A percentile compares a stretch with the other conserved stretches of the same genome.
Conservation (phyloP, 1,284 basidiomycete species). For the Malassezia sp. region DNA sequence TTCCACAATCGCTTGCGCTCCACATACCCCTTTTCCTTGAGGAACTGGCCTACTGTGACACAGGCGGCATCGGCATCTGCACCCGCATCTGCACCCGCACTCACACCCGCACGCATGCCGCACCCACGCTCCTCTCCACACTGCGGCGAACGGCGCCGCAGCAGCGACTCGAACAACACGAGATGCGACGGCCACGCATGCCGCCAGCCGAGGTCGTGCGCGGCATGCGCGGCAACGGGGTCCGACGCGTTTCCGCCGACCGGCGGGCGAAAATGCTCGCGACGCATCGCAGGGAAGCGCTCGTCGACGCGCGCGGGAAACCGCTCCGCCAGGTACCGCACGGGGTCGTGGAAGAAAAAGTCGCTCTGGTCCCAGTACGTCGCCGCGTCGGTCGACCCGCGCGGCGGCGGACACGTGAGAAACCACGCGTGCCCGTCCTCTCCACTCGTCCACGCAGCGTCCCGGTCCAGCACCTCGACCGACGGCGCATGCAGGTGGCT, state of each 20-base stretch:
- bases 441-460: conserved; percentile 17
- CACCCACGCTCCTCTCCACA: neutral
- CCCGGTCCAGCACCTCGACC: neutral
- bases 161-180: conserved; percentile 64
- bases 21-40: conserved; percentile 57
- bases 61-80: too few relatives aligned
- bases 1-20: conserved; percentile 60
- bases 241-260: neutral
- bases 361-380: conserved; percentile 70
- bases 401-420: conserved; percentile 24
- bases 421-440: conserved; percentile 24
- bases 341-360: conserved; percentile 66
- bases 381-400: neutral
- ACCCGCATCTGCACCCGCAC: too few relatives aligned
- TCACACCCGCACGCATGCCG: too few relatives aligned
- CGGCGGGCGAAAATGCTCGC: neutral
- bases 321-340: conserved; percentile 56
- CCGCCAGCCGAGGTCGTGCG: conserved; percentile 49
- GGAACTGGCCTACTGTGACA: conserved; percentile 49
- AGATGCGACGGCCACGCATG: conserved; percentile 72
- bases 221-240: neutral
- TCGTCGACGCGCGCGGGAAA: conserved; percentile 60
- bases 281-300: conserved; percentile 52
- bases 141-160: conserved; percentile 45
- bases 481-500: conserved; percentile 61